These are phyloP conservation scores for Trichoderma semiorbis DNA, from an alignment of 2,329 filamentous ascomycete genomes.

Conservation along the genomic window DNA sequence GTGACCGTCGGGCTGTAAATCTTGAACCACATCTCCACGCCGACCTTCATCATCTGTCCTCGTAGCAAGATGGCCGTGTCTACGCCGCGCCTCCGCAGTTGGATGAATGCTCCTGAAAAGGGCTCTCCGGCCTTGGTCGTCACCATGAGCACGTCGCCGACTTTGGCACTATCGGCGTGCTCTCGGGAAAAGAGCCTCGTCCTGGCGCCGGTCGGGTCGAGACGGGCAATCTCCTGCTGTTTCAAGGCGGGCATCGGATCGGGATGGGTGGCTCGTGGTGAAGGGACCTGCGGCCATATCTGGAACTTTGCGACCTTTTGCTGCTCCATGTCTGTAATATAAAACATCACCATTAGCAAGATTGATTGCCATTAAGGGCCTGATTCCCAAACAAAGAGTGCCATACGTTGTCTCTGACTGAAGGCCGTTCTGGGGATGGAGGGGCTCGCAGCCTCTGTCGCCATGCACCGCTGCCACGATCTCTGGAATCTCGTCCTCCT, in stretches of 20 bases:
- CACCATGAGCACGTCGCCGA: slow-evolving; percentile 89
- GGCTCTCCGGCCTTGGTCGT: slow-evolving; percentile 78
- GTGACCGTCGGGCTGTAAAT: slow-evolving; percentile 85
- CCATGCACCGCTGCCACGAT: slow-evolving; percentile 44
- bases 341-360: slow-evolving; percentile 19
- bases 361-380: neutral
- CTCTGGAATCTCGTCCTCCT: slow-evolving; percentile 54
- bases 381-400: neutral
- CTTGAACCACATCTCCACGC: slow-evolving; percentile 98
- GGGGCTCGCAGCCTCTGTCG: slow-evolving; percentile 35
- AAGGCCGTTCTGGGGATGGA: slow-evolving; percentile 27
- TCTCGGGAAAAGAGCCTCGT: slow-evolving; percentile 73
- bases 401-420: slow-evolving; percentile 36
- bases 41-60: slow-evolving; percentile 79
- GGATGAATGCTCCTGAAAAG: slow-evolving; percentile 83
- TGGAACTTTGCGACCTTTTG: slow-evolving; percentile 42
- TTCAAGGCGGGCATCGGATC: slow-evolving; percentile 68
- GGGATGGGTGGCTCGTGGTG: slow-evolving; percentile 53
- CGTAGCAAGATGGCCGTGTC: slow-evolving; percentile 86
- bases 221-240: slow-evolving; percentile 62
- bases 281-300: slow-evolving; percentile 54
- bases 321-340: slow-evolving; percentile 31
- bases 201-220: slow-evolving; percentile 83
- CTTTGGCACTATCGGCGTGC: slow-evolving; percentile 74
- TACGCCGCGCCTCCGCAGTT: slow-evolving; percentile 80